Percentiles rank a stretch among this genome's conserved stretches.
These are phyloP conservation scores for Fistulifera solaris DNA, from an alignment of 108 stramenopile genomes.

Conservation along the genomic window DNA sequence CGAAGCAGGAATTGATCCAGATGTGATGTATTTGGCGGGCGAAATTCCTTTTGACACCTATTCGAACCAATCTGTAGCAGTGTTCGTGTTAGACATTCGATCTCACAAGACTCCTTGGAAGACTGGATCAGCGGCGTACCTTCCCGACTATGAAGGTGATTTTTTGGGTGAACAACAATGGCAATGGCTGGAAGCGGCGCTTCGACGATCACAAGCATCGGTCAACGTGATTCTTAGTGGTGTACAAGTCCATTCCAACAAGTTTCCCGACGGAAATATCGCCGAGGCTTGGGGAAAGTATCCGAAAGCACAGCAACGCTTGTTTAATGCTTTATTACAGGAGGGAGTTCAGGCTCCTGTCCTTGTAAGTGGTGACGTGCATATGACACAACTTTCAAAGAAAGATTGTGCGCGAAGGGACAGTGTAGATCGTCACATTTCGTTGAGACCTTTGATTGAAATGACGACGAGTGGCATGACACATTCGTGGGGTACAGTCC, in stretches of 20 bases:
- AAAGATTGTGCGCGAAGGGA: slow-evolving; percentile 36
- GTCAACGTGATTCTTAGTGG: slow-evolving; percentile 73
- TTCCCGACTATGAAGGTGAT: slow-evolving; percentile 31
- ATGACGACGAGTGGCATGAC: slow-evolving; percentile 70
- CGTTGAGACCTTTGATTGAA: slow-evolving; percentile 43
- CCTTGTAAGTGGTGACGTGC: slow-evolving; percentile 68
- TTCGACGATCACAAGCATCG: slow-evolving; percentile 52
- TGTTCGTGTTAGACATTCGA: slow-evolving; percentile 69
- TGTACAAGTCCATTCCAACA: slow-evolving; percentile 51
- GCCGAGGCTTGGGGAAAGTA: slow-evolving; percentile 59
- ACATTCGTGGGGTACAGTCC: slow-evolving; percentile 41
- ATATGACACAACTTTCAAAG: slow-evolving; percentile 64
- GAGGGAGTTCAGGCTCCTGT: slow-evolving; percentile 41
- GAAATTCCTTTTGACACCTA: slow-evolving; percentile 8
- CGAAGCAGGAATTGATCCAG: slow-evolving; percentile 47
- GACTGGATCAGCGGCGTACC: slow-evolving; percentile 17
- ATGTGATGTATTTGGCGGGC: slow-evolving; percentile 12
- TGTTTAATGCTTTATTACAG: slow-evolving; percentile 44
- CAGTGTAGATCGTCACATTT: not conserved
- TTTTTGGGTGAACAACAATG: slow-evolving; percentile 77
- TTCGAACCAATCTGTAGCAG: slow-evolving; percentile 42
- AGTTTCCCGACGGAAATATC: slow-evolving; percentile 41
- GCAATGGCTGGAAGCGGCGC: slow-evolving; percentile 68
- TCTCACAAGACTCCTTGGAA: slow-evolving; percentile 70
- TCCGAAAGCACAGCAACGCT: slow-evolving; percentile 29